Evolutionary conservation across 2,329 filamentous ascomycete species (phyloP).

Genomic region (Beauveria caledonica): DNA sequence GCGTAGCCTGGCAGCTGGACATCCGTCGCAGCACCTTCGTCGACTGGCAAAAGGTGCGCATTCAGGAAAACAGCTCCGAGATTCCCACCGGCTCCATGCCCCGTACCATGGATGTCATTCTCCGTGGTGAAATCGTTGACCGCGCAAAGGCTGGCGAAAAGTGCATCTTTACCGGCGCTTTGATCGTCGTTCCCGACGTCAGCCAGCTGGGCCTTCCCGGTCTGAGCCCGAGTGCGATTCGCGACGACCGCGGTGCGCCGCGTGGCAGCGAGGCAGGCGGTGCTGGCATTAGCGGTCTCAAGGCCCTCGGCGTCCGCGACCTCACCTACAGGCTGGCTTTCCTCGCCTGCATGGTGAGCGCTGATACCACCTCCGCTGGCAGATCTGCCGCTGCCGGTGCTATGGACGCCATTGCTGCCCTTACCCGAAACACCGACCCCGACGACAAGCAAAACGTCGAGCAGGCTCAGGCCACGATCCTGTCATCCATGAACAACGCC

Average conservation of each 20-base stretch:
- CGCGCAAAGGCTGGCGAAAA: constrained; percentile 96
- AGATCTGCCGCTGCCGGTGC: constrained; percentile 56
- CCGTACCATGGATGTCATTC: constrained; percentile 91
- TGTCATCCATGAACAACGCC: constrained; percentile 73
- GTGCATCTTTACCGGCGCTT: constrained; percentile 91
- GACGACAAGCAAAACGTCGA: constrained; percentile 68
- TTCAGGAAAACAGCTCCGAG: constrained; percentile 97
- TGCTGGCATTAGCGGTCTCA: constrained; percentile 77
- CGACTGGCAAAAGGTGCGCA: constrained; percentile 97
- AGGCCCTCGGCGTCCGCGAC: constrained; percentile 87
- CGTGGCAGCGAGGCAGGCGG: constrained; percentile 76
- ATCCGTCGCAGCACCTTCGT: constrained; percentile 96
- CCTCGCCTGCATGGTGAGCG: constrained; percentile 89
- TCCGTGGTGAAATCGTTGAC: constrained; percentile 95
- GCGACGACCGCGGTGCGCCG: constrained; percentile 67
- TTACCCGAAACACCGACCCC: constrained; percentile 54
- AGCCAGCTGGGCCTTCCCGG: constrained; percentile 90
- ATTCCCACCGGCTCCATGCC: constrained; percentile 99
- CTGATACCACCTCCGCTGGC: constrained; percentile 74
- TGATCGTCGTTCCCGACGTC: constrained; percentile 95
- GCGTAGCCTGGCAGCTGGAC: constrained; percentile 90
- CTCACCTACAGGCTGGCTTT: constrained; percentile 95
- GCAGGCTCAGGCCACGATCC: constrained; percentile 76
- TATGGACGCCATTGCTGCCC: constrained; percentile 73
- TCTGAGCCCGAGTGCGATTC: constrained; percentile 69